Conservation (phyloP, 164 flowering plant genomes). For the Berberis thunbergii region DNA sequence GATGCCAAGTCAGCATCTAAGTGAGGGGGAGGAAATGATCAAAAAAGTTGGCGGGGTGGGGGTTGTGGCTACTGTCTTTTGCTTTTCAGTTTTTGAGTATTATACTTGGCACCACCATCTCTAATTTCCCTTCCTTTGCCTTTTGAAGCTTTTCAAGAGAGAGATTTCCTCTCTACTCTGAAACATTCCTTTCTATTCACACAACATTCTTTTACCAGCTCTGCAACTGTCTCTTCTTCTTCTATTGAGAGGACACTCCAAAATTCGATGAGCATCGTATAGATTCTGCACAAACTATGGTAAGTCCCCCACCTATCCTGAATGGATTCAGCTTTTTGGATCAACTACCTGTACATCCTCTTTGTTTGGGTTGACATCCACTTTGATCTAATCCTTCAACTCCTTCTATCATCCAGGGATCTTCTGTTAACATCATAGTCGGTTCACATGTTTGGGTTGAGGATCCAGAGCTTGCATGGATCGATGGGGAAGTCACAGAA, state of each 20-base stretch:
- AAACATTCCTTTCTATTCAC: slow-evolving; percentile 11
- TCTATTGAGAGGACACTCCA: neutral
- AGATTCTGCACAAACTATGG: no score
- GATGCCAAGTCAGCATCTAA: slow-evolving; percentile 44
- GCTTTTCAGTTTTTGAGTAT: slow-evolving; percentile 27
- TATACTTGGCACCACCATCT: slow-evolving; percentile 5
- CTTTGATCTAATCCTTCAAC: slow-evolving; percentile 3
- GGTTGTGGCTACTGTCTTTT: slow-evolving; percentile 23
- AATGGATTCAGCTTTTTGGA: neutral
- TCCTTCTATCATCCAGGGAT: slow-evolving; percentile 41
- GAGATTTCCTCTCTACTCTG: slow-evolving; percentile 9
- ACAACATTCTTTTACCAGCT: slow-evolving; percentile 17
- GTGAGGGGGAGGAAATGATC: slow-evolving; percentile 17
- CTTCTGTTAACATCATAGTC: slow-evolving; percentile 62
- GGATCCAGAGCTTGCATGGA: slow-evolving; percentile 69
- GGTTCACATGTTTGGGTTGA: slow-evolving; percentile 84
- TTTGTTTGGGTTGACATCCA: neutral
- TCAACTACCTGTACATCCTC: slow-evolving; percentile 3
- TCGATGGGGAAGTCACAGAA: slow-evolving; percentile 58
- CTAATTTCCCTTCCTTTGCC: slow-evolving; percentile 17
- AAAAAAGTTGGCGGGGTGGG: slow-evolving; percentile 25
- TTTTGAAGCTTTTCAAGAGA: slow-evolving; percentile 18
- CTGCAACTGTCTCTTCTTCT: slow-evolving; percentile 20
- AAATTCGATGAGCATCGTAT: slow-evolving; percentile 9
- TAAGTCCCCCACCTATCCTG: no score